Base-by-base conservation (phyloP, 305 asterid genomes). In the Plantago coronopus region DNA sequence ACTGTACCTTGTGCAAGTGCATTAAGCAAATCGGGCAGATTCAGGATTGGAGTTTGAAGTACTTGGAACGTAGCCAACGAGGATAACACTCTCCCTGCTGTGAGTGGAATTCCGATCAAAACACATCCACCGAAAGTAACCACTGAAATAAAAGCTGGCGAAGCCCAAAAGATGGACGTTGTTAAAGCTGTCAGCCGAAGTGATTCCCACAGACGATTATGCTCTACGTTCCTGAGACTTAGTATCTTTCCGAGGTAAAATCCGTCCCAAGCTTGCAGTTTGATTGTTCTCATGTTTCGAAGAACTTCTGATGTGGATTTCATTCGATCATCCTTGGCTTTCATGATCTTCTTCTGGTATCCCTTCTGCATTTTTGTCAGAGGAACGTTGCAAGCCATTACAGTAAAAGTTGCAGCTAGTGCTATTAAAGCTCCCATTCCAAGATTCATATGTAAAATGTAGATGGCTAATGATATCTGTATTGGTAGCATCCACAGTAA, bases 1-100 rank as follows among this genome's bases (percentile, higher is more conserved):
- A 93, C 99, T 79, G 85, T 89, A 15, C 89, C 97, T 69, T 89
- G 99, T 22, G 97, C 97, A 49, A 85, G 83, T 59, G 69, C 87
- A 53, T 81, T 75, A 25, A 89, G 86, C 80, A 93, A 78, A 69
- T 93, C 97, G 16, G 96, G 96, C 5, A 93, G 74, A 76, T 81
- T 89, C 63, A 89, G 89, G 64, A 93, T 89, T 2, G 97, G 99
- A 70, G 87, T 96, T 72, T 93, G 99, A 66, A 93, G 95, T 97
- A 93, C 89, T 66, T 95, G 72, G 61, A 93, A 93, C 13, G 99
- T 93, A 38, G 97, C 96, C 69, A 93, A 56, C 23, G 99, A 89
- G 8, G 97, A 93, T 51, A 93, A 49, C 17, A 93, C 96, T 61
- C 88, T 69, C 53, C 99, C 99, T 4, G 99, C 95, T 1, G 96